A percentile compares a stretch with the other conserved stretches of the same genome.
phyloP scores from a whole-genome alignment of 805 yeast species.

The Ogataea nitratoaversa region DNA sequence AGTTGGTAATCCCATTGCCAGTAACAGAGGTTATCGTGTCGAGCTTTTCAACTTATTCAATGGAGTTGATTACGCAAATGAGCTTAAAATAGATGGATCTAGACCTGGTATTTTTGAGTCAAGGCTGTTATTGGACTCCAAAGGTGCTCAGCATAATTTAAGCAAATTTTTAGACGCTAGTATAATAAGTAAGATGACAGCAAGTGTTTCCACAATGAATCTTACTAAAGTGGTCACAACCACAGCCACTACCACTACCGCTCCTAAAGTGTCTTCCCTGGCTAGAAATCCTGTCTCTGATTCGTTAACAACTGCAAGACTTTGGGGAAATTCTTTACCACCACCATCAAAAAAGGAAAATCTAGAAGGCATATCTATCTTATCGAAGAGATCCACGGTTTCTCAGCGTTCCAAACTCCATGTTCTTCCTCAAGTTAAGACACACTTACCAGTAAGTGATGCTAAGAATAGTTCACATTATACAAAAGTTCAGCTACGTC shows the following conservation, averaged over 20 bases:
- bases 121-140: constrained; percentile 48
- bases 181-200: constrained; percentile 34
- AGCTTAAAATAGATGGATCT: constrained; percentile 53
- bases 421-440: background rate
- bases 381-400: background rate
- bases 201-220: constrained; percentile 34
- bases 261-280: constrained; percentile 6
- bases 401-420: background rate
- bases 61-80: constrained; percentile 46
- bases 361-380: background rate
- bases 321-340: too few relatives aligned
- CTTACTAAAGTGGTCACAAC: constrained; percentile 24
- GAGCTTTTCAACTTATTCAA: constrained; percentile 54
- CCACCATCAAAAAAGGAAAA: too few relatives aligned
- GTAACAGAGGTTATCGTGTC: constrained; percentile 41
- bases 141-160: constrained; percentile 40
- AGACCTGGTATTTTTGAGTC: constrained; percentile 60
- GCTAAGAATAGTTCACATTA: too few relatives aligned
- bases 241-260: constrained; percentile 17
- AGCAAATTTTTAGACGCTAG: constrained; percentile 36
- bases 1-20: constrained; percentile 36
- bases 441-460: background rate
- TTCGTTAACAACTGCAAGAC: constrained; percentile 8
- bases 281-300: constrained; percentile 1
- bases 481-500: too few relatives aligned